These are phyloP conservation scores for Rosa persica DNA, from an alignment of 306 rosid species.

Conservation along the genomic window DNA sequence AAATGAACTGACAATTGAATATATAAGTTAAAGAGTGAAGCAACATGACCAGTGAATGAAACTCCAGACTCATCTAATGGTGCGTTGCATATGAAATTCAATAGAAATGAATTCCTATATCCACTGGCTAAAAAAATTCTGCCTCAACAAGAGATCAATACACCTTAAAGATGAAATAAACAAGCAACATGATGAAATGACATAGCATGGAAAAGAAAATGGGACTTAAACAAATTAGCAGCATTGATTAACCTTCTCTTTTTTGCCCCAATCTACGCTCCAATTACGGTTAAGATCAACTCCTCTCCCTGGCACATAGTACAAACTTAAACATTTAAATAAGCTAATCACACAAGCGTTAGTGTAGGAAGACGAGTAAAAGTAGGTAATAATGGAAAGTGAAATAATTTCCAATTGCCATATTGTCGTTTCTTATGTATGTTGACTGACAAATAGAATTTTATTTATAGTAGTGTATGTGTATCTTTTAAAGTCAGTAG, in stretches of 20 bases:
- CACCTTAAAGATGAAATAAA: not conserved
- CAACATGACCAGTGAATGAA: not conserved
- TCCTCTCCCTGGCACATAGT: conserved; percentile 77
- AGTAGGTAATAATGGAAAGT: not conserved
- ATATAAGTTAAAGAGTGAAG: conserved; percentile 16
- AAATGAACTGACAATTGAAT: not conserved
- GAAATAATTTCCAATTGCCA: not conserved
- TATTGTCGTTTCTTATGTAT: not conserved
- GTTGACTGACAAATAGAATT: not conserved
- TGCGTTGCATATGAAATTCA: not conserved
- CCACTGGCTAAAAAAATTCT: not conserved
- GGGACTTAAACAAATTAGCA: conserved; percentile 12
- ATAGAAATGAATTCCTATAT: not conserved
- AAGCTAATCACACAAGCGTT: conserved; percentile 3
- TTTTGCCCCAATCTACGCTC: conserved; percentile 99
- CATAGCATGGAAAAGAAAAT: not conserved
- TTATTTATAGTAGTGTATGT: not conserved
- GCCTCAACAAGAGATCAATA: not conserved
- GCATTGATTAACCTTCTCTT: conserved; percentile 68
- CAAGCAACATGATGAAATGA: not conserved
- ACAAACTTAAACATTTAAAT: conserved; percentile 32
- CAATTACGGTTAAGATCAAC: conserved; percentile 98
- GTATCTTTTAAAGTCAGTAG: conserved; percentile 20
- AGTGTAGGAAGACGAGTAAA: not conserved
- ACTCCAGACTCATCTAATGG: conserved; percentile 4